Conservation (phyloP, 176 grass and related monocot species). For the Eragrostis curvula region DNA sequence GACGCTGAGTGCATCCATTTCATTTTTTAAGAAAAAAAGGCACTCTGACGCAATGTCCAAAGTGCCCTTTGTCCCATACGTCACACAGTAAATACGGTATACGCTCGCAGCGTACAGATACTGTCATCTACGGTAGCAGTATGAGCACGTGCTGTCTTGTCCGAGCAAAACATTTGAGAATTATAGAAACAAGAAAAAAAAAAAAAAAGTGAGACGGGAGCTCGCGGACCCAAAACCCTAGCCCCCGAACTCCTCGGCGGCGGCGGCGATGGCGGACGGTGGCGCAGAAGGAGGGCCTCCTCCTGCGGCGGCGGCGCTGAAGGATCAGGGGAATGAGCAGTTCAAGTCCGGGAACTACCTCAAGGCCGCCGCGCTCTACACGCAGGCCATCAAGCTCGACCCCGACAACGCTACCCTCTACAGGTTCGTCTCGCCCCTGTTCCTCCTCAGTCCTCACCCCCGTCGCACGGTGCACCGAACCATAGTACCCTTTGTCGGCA, state of each 20-base stretch:
- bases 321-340: conserved; percentile 93
- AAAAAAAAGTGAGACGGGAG: not conserved
- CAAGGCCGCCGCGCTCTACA: conserved; percentile 92
- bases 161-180: not conserved
- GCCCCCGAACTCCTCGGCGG: conserved; percentile 28
- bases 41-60: not conserved
- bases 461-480: not conserved
- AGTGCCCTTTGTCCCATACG: not conserved
- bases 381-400: conserved; percentile 96
- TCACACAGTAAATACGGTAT: not conserved
- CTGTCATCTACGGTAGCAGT: not conserved
- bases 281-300: conserved; percentile 30
- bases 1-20: not conserved
- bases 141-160: conserved; percentile 12
- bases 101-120: not conserved
- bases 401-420: conserved; percentile 83
- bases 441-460: not conserved
- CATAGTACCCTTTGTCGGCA: not conserved
- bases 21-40: not conserved
- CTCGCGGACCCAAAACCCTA: conserved; percentile 60
- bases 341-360: conserved; percentile 95
- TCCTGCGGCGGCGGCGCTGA: conserved; percentile 39
- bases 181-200: not conserved
- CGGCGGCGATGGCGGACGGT: conserved; percentile 27
- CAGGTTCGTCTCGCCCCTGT: conserved; percentile 42